These are phyloP conservation scores for Solanum paucissectum DNA, from an alignment of 257 asterid genomes.

Conservation along the genomic window DNA sequence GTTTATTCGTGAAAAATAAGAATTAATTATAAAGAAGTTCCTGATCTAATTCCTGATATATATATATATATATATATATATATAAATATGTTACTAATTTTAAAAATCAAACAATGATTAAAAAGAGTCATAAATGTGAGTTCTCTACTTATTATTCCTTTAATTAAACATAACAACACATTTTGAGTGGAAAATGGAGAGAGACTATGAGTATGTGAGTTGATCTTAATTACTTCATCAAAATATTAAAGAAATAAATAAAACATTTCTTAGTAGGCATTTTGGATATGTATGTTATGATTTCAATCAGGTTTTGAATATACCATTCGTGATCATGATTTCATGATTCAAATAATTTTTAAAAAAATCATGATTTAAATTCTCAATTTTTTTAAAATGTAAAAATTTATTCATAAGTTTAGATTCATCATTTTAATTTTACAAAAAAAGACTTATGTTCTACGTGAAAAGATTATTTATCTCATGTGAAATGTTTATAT, in stretches of 20 bases:
- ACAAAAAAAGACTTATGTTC: too few relatives aligned
- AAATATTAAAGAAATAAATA: neutral
- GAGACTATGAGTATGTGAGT: neutral
- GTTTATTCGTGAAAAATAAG: neutral
- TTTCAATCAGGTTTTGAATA: too few relatives aligned
- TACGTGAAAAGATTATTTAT: too few relatives aligned
- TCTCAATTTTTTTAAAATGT: too few relatives aligned
- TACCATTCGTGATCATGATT: too few relatives aligned
- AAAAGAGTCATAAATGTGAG: neutral
- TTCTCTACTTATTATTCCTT: neutral
- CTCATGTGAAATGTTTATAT: neutral
- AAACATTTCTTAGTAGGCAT: neutral
- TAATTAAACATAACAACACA: neutral
- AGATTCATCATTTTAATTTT: too few relatives aligned
- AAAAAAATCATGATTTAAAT: too few relatives aligned
- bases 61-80: too few relatives aligned
- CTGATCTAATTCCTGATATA: neutral
- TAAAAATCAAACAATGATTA: neutral
- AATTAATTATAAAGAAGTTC: neutral
- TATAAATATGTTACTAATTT: neutral
- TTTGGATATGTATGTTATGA: neutral
- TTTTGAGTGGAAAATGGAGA: neutral
- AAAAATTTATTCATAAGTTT: neutral
- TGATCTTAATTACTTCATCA: neutral
- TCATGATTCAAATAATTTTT: neutral